phyloP scores from a whole-genome alignment of 2,329 filamentous ascomycete species.

The Ophiostoma quercus region DNA sequence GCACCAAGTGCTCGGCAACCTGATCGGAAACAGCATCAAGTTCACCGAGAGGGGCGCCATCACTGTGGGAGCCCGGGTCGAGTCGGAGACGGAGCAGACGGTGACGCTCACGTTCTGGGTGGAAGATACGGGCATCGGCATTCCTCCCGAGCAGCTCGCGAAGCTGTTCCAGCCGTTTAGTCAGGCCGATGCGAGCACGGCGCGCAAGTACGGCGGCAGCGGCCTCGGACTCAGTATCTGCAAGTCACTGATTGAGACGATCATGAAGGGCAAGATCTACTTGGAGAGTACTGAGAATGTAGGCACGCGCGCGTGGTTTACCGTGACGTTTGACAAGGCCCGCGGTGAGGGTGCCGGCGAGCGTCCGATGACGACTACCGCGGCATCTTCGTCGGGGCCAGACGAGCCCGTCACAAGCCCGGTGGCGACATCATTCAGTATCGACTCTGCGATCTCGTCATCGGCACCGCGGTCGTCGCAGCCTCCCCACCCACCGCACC shows the following conservation, averaged over 20 bases:
- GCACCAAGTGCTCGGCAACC: conserved; percentile 69
- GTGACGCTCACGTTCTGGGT: conserved; percentile 81
- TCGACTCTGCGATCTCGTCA: conserved; percentile 6
- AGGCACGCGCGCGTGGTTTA: conserved; percentile 72
- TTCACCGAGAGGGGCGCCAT: conserved; percentile 85
- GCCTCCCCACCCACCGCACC: conserved; percentile 22
- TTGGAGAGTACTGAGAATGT: conserved; percentile 69
- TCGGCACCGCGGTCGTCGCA: conserved; percentile 6
- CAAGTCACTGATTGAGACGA: conserved; percentile 87
- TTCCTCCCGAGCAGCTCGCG: conserved; percentile 72
- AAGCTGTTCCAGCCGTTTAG: conserved; percentile 91
- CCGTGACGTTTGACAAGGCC: conserved; percentile 79
- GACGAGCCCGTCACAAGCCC: conserved; percentile 18
- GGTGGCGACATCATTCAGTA: conserved; percentile 33
- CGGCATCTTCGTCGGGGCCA: conserved; percentile 19
- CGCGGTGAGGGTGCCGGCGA: not conserved
- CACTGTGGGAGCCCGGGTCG: conserved; percentile 71
- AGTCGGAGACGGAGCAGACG: conserved; percentile 63
- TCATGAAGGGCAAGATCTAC: conserved; percentile 81
- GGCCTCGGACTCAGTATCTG: conserved; percentile 89
- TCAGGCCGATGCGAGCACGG: conserved; percentile 85
- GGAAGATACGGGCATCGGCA: conserved; percentile 85
- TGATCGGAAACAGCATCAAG: conserved; percentile 89
- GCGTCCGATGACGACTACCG: conserved; percentile 17
- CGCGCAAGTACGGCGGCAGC: conserved; percentile 85